Percentiles rank a stretch among this genome's conserved stretches.
phyloP scores from a whole-genome alignment of 768 basidiomycete species.

The Phlegmacium glaucopus region DNA sequence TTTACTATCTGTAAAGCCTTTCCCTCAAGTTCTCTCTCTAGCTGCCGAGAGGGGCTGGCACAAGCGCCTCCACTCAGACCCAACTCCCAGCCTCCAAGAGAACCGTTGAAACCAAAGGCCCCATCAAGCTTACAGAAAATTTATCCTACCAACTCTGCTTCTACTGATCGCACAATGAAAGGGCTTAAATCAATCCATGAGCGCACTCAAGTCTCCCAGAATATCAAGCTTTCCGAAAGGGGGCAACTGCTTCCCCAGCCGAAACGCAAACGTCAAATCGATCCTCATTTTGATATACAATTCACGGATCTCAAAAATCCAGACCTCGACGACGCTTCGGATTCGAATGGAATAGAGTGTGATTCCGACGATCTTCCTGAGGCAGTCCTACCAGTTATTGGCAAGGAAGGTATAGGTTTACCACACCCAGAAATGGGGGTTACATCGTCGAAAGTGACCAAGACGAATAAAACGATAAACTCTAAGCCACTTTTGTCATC shows the following conservation, averaged over 20 bases:
- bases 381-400: conserved; percentile 21
- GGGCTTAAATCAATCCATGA: conserved; percentile 43
- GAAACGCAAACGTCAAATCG: conserved; percentile 27
- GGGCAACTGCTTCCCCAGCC: conserved; percentile 28
- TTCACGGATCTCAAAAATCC: conserved; percentile 39
- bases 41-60: conserved; percentile 68
- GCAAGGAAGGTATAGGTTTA: neutral
- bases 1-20: neutral
- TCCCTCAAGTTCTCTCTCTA: conserved; percentile 23
- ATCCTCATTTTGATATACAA: conserved; percentile 48
- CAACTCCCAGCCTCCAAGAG: conserved; percentile 3
- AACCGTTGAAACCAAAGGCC: conserved; percentile 4
- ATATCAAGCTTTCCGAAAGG: conserved; percentile 33
- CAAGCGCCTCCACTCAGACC: conserved; percentile 41
- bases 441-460: no score
- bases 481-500: no score
- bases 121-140: conserved; percentile 11
- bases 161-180: conserved; percentile 28
- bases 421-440: no score
- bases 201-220: conserved; percentile 37
- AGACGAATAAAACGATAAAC: no score
- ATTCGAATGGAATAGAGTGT: conserved; percentile 13
- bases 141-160: conserved; percentile 6
- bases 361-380: conserved; percentile 46
- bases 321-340: conserved; percentile 15